Percentiles rank a stretch among this genome's conserved stretches.
Evolutionary conservation across 2,329 filamentous ascomycete species (phyloP).

Genomic region (Fusarium coicis): DNA sequence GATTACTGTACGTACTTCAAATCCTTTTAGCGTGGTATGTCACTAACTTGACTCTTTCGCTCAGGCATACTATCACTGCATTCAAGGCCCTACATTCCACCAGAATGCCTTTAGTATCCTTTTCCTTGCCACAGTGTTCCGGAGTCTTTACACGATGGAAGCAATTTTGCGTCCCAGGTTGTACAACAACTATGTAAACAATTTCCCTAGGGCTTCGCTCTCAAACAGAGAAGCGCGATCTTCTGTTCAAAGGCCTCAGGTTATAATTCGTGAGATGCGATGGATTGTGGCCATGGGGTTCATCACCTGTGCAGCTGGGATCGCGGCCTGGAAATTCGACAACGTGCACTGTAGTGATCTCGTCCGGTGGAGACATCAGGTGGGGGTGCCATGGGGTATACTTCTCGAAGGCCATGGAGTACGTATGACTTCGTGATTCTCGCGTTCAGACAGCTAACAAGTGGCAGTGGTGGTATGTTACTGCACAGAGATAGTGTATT

Average conservation of each 20-base stretch:
- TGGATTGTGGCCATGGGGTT: neutral
- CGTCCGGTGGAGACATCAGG: neutral
- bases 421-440: fast-evolving
- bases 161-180: neutral
- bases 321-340: neutral
- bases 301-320: neutral
- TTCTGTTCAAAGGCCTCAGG: fast-evolving
- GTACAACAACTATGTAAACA: fast-evolving
- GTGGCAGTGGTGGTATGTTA: neutral
- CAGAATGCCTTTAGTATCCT: neutral
- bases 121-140: neutral
- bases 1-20: neutral
- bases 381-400: neutral
- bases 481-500: fast-evolving
- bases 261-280: neutral
- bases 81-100: neutral
- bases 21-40: fast-evolving
- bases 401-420: neutral
- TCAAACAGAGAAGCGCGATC: fast-evolving
- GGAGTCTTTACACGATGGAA: neutral
- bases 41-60: fast-evolving
- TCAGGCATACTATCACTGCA: neutral
- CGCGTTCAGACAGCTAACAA: neutral
- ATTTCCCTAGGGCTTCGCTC: fast-evolving
- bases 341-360: fast-evolving